Evolutionary conservation across 2,329 filamentous ascomycete species (phyloP).

Genomic region (Epichloe brachyelytri): DNA sequence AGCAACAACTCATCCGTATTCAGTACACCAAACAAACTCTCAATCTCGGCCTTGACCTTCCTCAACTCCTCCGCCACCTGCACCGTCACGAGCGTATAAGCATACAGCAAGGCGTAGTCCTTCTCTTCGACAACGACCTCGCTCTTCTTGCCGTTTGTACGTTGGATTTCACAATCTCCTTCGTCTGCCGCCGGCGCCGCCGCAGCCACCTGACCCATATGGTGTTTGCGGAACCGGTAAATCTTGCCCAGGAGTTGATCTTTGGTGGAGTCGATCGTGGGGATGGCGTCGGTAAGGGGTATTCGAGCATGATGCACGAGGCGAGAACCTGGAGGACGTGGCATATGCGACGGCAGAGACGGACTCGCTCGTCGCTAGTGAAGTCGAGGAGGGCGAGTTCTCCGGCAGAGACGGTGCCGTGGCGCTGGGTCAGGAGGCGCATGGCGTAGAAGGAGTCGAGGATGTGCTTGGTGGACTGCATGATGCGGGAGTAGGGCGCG

Average conservation of each 20-base stretch:
- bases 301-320: constrained; percentile 86
- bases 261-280: constrained; percentile 66
- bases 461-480: constrained; percentile 70
- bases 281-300: constrained; percentile 78
- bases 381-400: constrained; percentile 70
- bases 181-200: not conserved
- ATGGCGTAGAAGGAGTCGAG: constrained; percentile 93
- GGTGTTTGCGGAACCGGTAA: constrained; percentile 69
- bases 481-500: constrained; percentile 57
- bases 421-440: constrained; percentile 81
- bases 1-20: constrained; percentile 46
- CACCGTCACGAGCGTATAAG: constrained; percentile 63
- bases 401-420: constrained; percentile 60
- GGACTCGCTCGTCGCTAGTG: constrained; percentile 64
- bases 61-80: constrained; percentile 53
- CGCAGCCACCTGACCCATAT: constrained; percentile 22
- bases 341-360: constrained; percentile 78
- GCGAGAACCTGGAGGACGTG: constrained; percentile 81
- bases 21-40: constrained; percentile 49
- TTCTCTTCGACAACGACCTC: constrained; percentile 45
- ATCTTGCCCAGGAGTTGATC: constrained; percentile 79
- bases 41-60: constrained; percentile 47
- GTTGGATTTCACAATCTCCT: constrained; percentile 4
- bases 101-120: constrained; percentile 87
- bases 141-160: constrained; percentile 9